Evolutionary conservation across 352 stramenopile genomes (phyloP).

Genomic region (Phytophthora macrochlamydospora): DNA sequence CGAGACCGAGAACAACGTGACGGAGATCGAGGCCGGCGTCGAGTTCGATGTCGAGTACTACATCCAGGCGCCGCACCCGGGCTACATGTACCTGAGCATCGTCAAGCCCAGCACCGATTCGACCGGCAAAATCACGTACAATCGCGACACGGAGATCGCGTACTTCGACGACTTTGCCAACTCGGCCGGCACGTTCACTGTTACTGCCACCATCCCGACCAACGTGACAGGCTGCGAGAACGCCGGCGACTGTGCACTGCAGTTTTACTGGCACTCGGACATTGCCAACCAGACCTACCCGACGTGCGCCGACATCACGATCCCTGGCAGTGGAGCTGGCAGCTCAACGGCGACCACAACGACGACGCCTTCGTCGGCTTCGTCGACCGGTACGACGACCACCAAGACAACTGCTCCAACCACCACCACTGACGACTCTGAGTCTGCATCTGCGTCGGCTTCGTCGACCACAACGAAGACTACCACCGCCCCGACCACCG

Average conservation of each 20-base stretch:
- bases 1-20: conserved; percentile 49
- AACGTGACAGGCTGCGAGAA: conserved; percentile 39
- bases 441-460: not conserved
- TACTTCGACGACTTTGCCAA: conserved; percentile 39
- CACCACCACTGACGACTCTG: not conserved
- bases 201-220: conserved; percentile 31
- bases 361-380: not conserved
- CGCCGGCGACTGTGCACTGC: conserved; percentile 42
- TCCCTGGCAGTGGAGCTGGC: conserved; percentile 27
- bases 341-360: not conserved
- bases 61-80: conserved; percentile 54
- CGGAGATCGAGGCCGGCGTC: conserved; percentile 42
- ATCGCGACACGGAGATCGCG: conserved; percentile 28
- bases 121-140: conserved; percentile 44
- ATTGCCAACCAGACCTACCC: conserved; percentile 54
- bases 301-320: conserved; percentile 44
- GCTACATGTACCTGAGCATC: conserved; percentile 48
- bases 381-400: not conserved
- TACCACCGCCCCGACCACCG: conserved; percentile 2
- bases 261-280: conserved; percentile 55
- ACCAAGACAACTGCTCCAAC: not conserved
- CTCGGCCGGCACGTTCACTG: conserved; percentile 19
- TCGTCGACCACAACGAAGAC: conserved; percentile 6
- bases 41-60: conserved; percentile 55
- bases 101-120: conserved; percentile 44